These are phyloP conservation scores for Suillus subluteus DNA, from an alignment of 768 basidiomycete genomes.

Conservation along the genomic window DNA sequence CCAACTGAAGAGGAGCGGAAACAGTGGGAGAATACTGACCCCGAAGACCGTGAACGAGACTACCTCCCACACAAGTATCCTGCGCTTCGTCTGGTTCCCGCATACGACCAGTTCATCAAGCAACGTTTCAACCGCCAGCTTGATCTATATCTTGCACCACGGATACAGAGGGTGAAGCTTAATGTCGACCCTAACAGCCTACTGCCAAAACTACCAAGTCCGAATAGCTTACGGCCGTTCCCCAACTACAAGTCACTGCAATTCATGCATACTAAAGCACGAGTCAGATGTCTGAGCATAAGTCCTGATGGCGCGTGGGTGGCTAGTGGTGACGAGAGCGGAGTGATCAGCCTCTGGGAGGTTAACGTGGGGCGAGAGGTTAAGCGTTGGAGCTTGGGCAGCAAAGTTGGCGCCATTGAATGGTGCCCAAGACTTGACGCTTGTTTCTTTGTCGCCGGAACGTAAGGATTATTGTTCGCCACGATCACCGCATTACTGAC, in stretches of 20 bases:
- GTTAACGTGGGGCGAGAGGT: conserved; percentile 86
- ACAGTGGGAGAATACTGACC: conserved; percentile 81
- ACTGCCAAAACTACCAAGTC: conserved; percentile 93
- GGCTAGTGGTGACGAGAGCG: conserved; percentile 88
- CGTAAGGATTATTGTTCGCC: conserved; percentile 54
- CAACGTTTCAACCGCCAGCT: conserved; percentile 93
- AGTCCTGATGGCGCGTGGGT: conserved; percentile 94
- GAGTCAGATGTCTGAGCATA: conserved; percentile 74
- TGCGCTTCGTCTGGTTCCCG: conserved; percentile 88
- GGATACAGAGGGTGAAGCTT: conserved; percentile 83
- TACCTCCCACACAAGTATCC: conserved; percentile 88
- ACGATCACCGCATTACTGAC: conserved; percentile 11
- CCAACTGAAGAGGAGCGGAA: conserved; percentile 81
- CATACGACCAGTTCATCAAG: conserved; percentile 89
- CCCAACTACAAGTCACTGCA: conserved; percentile 80
- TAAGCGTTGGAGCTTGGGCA: conserved; percentile 81
- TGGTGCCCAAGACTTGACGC: conserved; percentile 93
- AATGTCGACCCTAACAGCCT: conserved; percentile 91
- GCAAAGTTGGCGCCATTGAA: conserved; percentile 81
- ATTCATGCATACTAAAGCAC: conserved; percentile 66
- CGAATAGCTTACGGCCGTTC: conserved; percentile 91
- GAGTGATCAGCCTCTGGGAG: conserved; percentile 90
- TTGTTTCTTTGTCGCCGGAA: conserved; percentile 75
- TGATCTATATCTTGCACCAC: conserved; percentile 94
- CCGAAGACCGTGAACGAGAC: conserved; percentile 88